Evolutionary conservation across 2,329 filamentous ascomycete species (phyloP).

Genomic region (Dactylellina haptotyla): DNA sequence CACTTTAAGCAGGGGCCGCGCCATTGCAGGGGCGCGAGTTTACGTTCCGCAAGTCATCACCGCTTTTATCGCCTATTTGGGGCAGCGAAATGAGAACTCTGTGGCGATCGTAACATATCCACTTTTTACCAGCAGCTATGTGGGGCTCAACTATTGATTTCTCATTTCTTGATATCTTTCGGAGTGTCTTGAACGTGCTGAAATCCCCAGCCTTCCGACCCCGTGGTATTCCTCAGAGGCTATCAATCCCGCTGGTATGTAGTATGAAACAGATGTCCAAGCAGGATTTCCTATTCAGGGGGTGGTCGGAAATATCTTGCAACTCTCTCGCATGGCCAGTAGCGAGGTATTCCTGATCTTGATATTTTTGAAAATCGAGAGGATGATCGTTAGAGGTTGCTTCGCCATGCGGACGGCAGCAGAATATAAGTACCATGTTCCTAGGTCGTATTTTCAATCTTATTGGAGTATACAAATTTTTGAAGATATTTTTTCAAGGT

Average conservation of each 20-base stretch:
- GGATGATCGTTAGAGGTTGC: too few species aligned
- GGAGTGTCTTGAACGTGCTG: background rate
- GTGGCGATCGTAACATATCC: constrained; percentile 3
- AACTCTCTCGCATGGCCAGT: background rate
- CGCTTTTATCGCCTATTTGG: constrained; percentile 9
- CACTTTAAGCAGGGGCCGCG: constrained; percentile 7
- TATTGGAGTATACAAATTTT: background rate
- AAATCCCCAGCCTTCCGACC: background rate
- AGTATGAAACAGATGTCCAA: background rate
- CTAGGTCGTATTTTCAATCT: too few species aligned
- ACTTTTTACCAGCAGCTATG: background rate
- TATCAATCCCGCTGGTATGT: background rate
- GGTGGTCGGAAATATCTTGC: background rate
- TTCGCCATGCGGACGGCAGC: too few species aligned
- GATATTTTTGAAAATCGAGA: background rate
- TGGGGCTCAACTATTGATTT: background rate
- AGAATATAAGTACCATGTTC: too few species aligned
- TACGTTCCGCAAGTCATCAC: background rate
- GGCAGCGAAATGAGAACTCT: constrained; percentile 27
- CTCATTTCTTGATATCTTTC: constrained; percentile 4
- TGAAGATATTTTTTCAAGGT: background rate
- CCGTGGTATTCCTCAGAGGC: background rate
- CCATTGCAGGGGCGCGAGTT: background rate
- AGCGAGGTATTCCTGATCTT: background rate
- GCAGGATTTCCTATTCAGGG: background rate